These are phyloP conservation scores for Trichosporon ovoides DNA, from an alignment of 1,284 basidiomycete genomes.

Conservation along the genomic window DNA sequence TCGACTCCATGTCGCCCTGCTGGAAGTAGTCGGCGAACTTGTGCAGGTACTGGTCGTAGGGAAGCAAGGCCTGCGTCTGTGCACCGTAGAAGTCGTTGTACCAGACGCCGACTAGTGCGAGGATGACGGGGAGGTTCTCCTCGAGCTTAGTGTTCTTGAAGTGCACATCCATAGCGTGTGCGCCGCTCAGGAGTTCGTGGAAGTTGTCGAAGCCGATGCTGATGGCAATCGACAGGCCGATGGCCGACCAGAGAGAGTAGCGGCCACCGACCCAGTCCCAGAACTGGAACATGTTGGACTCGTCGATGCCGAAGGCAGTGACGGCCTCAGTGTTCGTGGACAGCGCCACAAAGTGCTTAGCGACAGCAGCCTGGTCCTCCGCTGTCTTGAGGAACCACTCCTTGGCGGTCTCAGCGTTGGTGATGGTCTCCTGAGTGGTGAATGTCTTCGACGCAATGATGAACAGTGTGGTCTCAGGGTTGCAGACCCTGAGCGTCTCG, in stretches of 20 bases:
- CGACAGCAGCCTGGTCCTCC: constrained; percentile 82
- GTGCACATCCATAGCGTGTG: constrained; percentile 96
- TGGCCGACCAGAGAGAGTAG: constrained; percentile 97
- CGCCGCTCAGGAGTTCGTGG: constrained; percentile 79
- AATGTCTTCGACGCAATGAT: constrained; percentile 98
- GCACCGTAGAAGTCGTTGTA: constrained; percentile 97
- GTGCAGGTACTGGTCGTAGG: constrained; percentile 98
- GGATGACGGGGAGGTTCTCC: constrained; percentile 83
- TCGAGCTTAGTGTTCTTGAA: constrained; percentile 85
- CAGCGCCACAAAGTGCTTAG: constrained; percentile 98
- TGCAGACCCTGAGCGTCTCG: constrained; percentile 73
- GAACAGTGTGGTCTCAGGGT: constrained; percentile 93
- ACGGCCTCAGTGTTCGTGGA: constrained; percentile 94
- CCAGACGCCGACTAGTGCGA: constrained; percentile 93
- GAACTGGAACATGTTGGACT: constrained; percentile 98
- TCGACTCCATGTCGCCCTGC: constrained; percentile 99
- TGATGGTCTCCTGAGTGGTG: constrained; percentile 99
- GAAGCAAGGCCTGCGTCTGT: constrained; percentile 89
- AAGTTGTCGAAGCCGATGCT: constrained; percentile 94
- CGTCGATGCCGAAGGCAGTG: constrained; percentile 86
- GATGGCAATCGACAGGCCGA: constrained; percentile 89
- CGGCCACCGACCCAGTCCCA: constrained; percentile 99
- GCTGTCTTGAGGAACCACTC: constrained; percentile 88
- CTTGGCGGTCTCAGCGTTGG: constrained; percentile 88
- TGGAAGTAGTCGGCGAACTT: constrained; percentile 99